phyloP scores from a whole-genome alignment of 805 yeast species.

The Saccharomycopsis vini region DNA sequence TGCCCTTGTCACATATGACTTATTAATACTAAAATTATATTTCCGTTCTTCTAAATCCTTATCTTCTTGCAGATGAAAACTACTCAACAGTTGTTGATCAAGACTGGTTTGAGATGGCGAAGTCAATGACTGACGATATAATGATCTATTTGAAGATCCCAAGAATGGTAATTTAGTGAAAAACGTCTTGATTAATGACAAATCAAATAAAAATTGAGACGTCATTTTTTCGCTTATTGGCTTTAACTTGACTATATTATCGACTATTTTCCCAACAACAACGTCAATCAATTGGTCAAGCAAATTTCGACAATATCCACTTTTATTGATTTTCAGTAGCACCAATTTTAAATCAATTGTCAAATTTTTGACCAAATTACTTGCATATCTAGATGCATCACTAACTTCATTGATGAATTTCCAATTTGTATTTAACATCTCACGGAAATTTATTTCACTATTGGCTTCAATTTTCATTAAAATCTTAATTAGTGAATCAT shows the following conservation, averaged over 20 bases:
- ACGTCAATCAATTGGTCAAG: constrained; percentile 70
- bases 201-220: constrained; percentile 74
- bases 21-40: constrained; percentile 19
- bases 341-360: constrained; percentile 34
- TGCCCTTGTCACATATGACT: constrained; percentile 35
- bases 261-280: constrained; percentile 45
- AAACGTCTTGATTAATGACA: constrained; percentile 48
- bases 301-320: constrained; percentile 60
- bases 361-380: constrained; percentile 44
- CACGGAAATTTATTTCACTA: constrained; percentile 70
- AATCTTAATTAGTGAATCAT: constrained; percentile 46
- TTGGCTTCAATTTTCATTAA: constrained; percentile 52
- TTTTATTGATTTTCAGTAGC: constrained; percentile 54
- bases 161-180: constrained; percentile 22
- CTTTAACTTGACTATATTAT: constrained; percentile 48
- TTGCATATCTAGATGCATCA: constrained; percentile 64
- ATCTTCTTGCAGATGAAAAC: neutral
- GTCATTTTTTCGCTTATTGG: constrained; percentile 51
- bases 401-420: constrained; percentile 49
- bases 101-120: neutral
- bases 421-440: constrained; percentile 75
- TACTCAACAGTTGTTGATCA: neutral
- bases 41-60: neutral
- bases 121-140: neutral
- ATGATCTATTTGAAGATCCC: no score